Evolutionary conservation across 257 asterid species (phyloP), one percentile per base, ranked within the genome.

Genomic region (Lavandula angustifolia): DNA sequence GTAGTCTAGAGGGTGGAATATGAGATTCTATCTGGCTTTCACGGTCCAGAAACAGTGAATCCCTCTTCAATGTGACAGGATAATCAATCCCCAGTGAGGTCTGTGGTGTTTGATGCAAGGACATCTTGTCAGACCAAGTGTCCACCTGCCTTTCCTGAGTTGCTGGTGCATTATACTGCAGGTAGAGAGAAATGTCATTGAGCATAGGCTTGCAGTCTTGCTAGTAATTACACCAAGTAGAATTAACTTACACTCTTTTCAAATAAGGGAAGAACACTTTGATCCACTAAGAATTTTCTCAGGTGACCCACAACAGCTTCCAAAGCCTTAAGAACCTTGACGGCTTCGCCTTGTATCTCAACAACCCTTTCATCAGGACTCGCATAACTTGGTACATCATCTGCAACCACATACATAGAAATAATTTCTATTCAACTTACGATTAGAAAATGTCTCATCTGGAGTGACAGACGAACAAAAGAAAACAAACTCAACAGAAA

Each of bases 281-380:
- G 95, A 83, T 88, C 96, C 52, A 91, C 94, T 79, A 91, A 70
- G 62, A 91, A 91, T 76, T 84, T 88, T 64, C 98, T 84, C 62
- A 91, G 84, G 53, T 84, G 96, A 40, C 82, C 77, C 49, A 91
- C 79, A 27, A 88, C 95, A 63, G 86, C 94, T 66, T 83, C 96
- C 67, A 88, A 71, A 11, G 96, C 98, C 71, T 74, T 81, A 31
- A 83, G 85, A 54, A 91, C 95, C 75, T 91, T 88, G 64, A 69
- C 58, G 66, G 83, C 82, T 75, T 91, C 96, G 13, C 95, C 98
- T 62, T 86, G 96, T 73, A 91, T 61, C 70, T 91, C 98, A 29
- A 88, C 88, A 60, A 88, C 68, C 76, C 95, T 81, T 83, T 91
- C 98, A 41, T 84, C 96, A 10, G 95, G 72, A 80, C 60, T 76